These are phyloP conservation scores for Xanthoparmelia taractica DNA, from an alignment of 495 filamentous ascomycete genomes.

Conservation along the genomic window DNA sequence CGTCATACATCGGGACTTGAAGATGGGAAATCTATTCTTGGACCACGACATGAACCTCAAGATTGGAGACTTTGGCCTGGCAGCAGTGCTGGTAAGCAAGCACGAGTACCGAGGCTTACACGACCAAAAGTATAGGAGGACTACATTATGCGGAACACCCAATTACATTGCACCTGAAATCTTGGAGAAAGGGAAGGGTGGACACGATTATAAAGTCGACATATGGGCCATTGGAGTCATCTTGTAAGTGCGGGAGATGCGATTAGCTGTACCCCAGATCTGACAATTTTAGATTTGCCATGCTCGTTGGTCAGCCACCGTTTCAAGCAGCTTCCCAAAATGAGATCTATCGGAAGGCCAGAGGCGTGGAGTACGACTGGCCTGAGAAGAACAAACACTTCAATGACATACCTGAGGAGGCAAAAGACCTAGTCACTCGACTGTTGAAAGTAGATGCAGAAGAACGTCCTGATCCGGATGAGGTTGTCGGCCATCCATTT, in stretches of 20 bases:
- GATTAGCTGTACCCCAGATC: neutral
- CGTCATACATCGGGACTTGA: constrained; percentile 93
- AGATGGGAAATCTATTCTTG: constrained; percentile 96
- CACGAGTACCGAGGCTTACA: constrained; percentile 57
- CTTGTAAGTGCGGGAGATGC: constrained; percentile 49
- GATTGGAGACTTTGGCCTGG: constrained; percentile 93
- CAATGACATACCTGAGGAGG: constrained; percentile 48
- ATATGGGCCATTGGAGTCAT: constrained; percentile 97
- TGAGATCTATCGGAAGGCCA: constrained; percentile 74
- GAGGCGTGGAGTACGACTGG: constrained; percentile 68
- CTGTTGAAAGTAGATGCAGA: constrained; percentile 69
- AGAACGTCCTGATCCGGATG: constrained; percentile 66
- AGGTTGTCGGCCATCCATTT: constrained; percentile 74
- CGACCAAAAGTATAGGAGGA: constrained; percentile 47
- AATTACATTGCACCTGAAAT: constrained; percentile 99
- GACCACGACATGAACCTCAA: constrained; percentile 97
- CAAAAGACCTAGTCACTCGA: constrained; percentile 69
- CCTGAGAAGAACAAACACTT: constrained; percentile 43
- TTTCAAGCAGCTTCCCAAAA: constrained; percentile 82
- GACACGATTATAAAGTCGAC: constrained; percentile 89
- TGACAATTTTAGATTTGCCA: constrained; percentile 58
- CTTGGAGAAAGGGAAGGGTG: constrained; percentile 73
- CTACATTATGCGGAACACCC: constrained; percentile 90
- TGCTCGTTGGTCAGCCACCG: constrained; percentile 82
- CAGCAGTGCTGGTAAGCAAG: constrained; percentile 81